Evolutionary conservation across 2,329 filamentous ascomycete genomes (phyloP).

Genomic region (Pestalotiopsis sp.): DNA sequence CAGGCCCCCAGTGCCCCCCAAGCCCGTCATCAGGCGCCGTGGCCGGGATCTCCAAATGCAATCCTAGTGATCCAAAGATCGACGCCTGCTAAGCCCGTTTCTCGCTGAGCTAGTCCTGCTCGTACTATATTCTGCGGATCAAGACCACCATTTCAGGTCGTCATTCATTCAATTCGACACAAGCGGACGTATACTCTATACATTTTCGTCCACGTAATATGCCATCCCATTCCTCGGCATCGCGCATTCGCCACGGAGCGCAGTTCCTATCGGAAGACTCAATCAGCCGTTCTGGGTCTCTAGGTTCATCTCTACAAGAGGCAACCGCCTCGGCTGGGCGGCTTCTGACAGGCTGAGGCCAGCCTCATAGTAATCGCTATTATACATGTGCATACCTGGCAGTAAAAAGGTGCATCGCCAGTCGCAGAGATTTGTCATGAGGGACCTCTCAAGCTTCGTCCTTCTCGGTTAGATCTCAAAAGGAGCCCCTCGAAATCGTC

Average conservation of each 20-base stretch:
- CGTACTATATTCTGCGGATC: background rate
- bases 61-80: background rate
- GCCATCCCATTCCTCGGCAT: background rate
- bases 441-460: background rate
- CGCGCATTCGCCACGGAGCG: background rate
- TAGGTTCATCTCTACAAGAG: background rate
- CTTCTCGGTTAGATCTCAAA: no score
- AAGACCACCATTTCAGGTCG: background rate
- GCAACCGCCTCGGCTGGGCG: background rate
- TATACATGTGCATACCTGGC: background rate
- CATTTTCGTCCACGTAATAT: background rate
- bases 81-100: background rate
- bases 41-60: background rate
- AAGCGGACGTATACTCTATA: background rate
- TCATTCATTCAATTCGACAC: constrained; percentile 3
- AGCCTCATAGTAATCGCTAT: background rate
- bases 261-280: background rate
- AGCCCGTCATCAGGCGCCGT: background rate
- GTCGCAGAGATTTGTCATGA: background rate
- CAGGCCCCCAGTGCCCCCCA: background rate
- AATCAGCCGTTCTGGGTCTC: background rate
- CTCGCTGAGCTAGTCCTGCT: background rate
- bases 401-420: background rate
- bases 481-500: background rate
- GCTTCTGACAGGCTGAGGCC: background rate